phyloP scores from a whole-genome alignment of 176 grass and related monocot species.

The Cymbopogon citratus region DNA sequence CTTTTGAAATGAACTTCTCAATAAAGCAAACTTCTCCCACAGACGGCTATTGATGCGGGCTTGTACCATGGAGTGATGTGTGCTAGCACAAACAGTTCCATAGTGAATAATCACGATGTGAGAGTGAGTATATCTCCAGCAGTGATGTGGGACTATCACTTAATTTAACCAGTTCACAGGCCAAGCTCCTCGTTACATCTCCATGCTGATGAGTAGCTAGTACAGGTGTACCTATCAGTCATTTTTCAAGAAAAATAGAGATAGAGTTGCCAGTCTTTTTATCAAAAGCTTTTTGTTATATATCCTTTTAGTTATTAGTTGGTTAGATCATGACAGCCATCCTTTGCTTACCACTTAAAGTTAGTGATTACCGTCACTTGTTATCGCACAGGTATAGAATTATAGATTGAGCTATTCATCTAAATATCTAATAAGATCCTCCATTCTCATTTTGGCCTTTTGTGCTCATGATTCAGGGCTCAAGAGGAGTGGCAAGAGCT shows the following conservation, averaged over 20 bases:
- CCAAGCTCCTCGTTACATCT: not conserved
- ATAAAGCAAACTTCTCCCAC: not conserved
- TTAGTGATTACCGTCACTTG: not conserved
- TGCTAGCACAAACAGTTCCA: not conserved
- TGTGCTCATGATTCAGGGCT: conserved; percentile 46
- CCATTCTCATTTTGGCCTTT: not conserved
- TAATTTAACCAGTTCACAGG: not conserved
- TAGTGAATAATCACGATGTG: not conserved
- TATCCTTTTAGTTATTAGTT: not conserved
- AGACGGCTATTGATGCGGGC: not conserved
- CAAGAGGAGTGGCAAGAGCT: conserved; percentile 90
- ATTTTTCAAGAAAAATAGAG: not conserved
- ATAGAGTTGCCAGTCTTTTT: not conserved
- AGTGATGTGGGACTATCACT: not conserved
- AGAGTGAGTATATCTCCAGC: not conserved
- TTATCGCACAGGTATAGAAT: not conserved
- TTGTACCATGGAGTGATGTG: not conserved
- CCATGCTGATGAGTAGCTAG: not conserved
- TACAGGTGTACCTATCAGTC: not conserved
- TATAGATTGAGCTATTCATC: not conserved
- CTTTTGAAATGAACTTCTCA: not conserved
- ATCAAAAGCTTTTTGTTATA: not conserved
- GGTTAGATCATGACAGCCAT: not conserved
- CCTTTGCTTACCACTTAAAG: not conserved
- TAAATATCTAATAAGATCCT: not conserved